Evolutionary conservation across 2,329 filamentous ascomycete species (phyloP).

Genomic region (Pleoardoris graminearum): DNA sequence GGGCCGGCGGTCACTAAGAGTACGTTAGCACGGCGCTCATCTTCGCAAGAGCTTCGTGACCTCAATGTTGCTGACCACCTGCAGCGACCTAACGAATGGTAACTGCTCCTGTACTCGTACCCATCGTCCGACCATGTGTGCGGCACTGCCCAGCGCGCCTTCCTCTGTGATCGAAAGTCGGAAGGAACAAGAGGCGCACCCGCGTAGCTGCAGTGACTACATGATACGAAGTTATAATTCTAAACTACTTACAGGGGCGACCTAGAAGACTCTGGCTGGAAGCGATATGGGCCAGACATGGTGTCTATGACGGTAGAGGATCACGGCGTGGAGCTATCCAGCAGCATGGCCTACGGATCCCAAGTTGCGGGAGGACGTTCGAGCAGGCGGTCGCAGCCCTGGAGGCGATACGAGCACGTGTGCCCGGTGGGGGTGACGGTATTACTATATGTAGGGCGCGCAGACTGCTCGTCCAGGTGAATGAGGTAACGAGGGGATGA

Average conservation of each 20-base stretch:
- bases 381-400: background rate
- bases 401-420: background rate
- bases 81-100: background rate
- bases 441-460: background rate
- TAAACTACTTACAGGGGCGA: conserved; percentile 44
- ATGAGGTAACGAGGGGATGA: conserved; percentile 4
- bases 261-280: conserved; percentile 39
- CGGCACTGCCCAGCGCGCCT: background rate
- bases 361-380: background rate
- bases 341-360: conserved; percentile 9
- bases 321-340: conserved; percentile 8
- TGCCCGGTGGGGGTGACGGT: background rate
- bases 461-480: background rate
- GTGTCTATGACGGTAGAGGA: conserved; percentile 10
- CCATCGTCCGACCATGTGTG: too few species aligned
- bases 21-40: background rate
- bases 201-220: background rate
- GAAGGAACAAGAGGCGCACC: background rate
- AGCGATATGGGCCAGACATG: conserved; percentile 49
- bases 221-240: background rate
- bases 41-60: background rate
- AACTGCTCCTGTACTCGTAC: too few species aligned
- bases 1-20: conserved; percentile 29
- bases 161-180: background rate
- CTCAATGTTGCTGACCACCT: background rate